These are phyloP conservation scores for Aspergillus sp. DNA, from an alignment of 2,329 filamentous ascomycete genomes.

Conservation along the genomic window DNA sequence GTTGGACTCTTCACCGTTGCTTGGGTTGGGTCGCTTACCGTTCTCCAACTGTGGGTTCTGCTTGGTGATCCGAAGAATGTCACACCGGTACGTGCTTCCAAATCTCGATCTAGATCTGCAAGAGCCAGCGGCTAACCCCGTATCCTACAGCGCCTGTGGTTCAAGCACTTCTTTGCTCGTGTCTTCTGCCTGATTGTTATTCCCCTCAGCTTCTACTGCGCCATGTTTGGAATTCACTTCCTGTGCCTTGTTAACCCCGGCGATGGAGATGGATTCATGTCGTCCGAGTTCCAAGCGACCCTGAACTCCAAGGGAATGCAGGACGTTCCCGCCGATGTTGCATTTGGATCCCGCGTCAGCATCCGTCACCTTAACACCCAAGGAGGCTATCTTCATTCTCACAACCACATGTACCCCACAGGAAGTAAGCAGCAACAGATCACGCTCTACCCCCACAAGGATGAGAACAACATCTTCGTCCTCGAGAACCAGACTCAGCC, in stretches of 20 bases:
- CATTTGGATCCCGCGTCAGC: slow-evolving; percentile 80
- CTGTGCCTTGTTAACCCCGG: slow-evolving; percentile 89
- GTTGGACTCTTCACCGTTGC: slow-evolving; percentile 98
- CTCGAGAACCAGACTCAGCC: slow-evolving; percentile 97
- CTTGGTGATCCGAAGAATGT: slow-evolving; percentile 87
- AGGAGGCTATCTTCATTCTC: slow-evolving; percentile 95
- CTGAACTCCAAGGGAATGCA: slow-evolving; percentile 96
- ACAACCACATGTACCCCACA: slow-evolving; percentile 94
- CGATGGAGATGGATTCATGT: slow-evolving; percentile 99
- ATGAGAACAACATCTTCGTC: slow-evolving; percentile 94
- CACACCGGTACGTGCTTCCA: slow-evolving; percentile 60
- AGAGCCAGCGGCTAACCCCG: slow-evolving; percentile 25
- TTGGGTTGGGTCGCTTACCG: slow-evolving; percentile 89
- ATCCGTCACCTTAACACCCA: slow-evolving; percentile 96
- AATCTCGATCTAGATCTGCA: not conserved
- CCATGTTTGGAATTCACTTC: slow-evolving; percentile 98
- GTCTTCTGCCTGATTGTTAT: slow-evolving; percentile 90
- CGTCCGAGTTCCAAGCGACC: slow-evolving; percentile 96
- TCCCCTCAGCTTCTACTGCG: slow-evolving; percentile 86
- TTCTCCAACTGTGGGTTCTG: slow-evolving; percentile 91
- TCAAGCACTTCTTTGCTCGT: slow-evolving; percentile 92
- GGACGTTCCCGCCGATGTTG: slow-evolving; percentile 88
- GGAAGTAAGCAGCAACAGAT: slow-evolving; percentile 99
- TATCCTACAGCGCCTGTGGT: slow-evolving; percentile 66
- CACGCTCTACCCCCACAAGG: slow-evolving; percentile 97